Conservation (phyloP, 2,329 filamentous ascomycete genomes). For the Leptographium procerum region DNA sequence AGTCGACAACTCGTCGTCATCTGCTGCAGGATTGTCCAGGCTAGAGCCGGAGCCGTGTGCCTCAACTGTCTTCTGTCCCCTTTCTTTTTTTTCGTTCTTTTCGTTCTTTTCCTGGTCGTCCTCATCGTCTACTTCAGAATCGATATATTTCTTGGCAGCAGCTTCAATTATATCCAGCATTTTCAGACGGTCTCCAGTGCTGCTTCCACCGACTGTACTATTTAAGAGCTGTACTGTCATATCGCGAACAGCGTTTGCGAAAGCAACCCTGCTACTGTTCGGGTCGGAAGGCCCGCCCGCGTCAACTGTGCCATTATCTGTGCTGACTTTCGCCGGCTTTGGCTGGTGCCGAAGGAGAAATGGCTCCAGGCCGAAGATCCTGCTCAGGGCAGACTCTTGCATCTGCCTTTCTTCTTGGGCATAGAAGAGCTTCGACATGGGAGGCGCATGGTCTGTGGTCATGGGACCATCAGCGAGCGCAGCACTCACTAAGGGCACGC, state of each 20-base stretch:
- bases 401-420: slow-evolving; percentile 42
- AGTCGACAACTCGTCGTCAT: not conserved
- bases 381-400: slow-evolving; percentile 41
- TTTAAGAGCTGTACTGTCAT: slow-evolving; percentile 30
- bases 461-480: slow-evolving; percentile 11
- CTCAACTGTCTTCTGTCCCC: not conserved
- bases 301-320: slow-evolving; percentile 11
- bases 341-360: slow-evolving; percentile 17
- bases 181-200: slow-evolving; percentile 29
- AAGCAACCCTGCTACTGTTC: slow-evolving; percentile 12
- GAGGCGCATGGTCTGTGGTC: slow-evolving; percentile 23
- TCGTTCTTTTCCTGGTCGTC: not conserved
- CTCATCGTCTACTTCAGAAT: slow-evolving; percentile 10
- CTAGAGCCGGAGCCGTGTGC: not conserved
- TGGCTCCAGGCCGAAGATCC: slow-evolving; percentile 40
- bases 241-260: slow-evolving; percentile 25
- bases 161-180: slow-evolving; percentile 37
- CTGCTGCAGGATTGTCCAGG: not conserved
- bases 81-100: not conserved
- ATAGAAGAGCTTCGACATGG: slow-evolving; percentile 32
- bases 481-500: slow-evolving; percentile 12
- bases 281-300: not conserved
- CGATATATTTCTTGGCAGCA: slow-evolving; percentile 40
- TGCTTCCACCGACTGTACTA: slow-evolving; percentile 7
- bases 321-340: slow-evolving; percentile 5